phyloP scores from a whole-genome alignment of 768 basidiomycete species.

The Gymnopilus junonius region DNA sequence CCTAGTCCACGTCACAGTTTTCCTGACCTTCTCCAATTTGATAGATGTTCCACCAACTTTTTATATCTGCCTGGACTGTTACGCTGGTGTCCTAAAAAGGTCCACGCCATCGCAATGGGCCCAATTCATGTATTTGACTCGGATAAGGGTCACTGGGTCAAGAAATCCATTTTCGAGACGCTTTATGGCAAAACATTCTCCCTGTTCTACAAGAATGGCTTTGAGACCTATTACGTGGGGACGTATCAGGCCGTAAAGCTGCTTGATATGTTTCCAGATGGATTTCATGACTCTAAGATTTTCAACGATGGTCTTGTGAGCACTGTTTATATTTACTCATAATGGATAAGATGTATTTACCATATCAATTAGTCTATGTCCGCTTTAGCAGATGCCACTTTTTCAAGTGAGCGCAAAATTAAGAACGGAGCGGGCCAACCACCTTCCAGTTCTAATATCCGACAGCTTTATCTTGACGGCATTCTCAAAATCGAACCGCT shows the following conservation, averaged over 20 bases:
- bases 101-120: slow-evolving; percentile 4
- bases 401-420: not conserved
- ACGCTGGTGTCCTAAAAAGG: not conserved
- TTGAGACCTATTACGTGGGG: not conserved
- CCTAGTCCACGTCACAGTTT: too few relatives aligned
- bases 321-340: not conserved
- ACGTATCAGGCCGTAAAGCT: slow-evolving; percentile 8
- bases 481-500: slow-evolving; percentile 16
- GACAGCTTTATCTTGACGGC: not conserved
- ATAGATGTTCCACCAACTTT: slow-evolving; percentile 4
- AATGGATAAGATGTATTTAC: not conserved
- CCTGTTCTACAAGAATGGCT: not conserved
- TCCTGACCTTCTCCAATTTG: not conserved
- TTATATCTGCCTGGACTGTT: slow-evolving; percentile 9
- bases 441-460: not conserved
- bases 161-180: not conserved
- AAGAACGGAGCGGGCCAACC: not conserved
- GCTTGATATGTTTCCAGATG: not conserved
- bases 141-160: not conserved
- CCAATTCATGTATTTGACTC: slow-evolving; percentile 1
- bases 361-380: not conserved
- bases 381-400: not conserved
- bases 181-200: slow-evolving; percentile 9
- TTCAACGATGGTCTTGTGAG: not conserved
- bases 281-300: not conserved